Conservation (phyloP, 352 stramenopile species). For the Halophytophthora polymorphica region DNA sequence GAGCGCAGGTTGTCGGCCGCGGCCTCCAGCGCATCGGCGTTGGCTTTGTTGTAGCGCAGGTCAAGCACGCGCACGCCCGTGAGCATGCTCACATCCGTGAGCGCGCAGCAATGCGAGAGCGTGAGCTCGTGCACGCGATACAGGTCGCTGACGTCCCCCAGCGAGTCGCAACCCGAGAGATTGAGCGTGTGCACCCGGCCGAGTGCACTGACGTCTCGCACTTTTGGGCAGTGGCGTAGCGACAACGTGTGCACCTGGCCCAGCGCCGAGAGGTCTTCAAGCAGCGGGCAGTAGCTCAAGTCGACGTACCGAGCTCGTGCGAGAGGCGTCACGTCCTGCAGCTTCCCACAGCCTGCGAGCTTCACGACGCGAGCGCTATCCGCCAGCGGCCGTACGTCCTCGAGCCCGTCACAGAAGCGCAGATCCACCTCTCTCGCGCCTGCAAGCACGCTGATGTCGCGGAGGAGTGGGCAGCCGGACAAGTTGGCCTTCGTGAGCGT, state of each 20-base stretch:
- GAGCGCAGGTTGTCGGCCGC: slow-evolving; percentile 23
- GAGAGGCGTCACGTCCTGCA: slow-evolving; percentile 48
- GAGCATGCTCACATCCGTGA: slow-evolving; percentile 55
- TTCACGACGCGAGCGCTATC: slow-evolving; percentile 42
- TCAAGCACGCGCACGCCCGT: slow-evolving; percentile 52
- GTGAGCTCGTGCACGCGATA: slow-evolving; percentile 53
- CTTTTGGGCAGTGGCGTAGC: slow-evolving; percentile 50
- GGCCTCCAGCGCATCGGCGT: slow-evolving; percentile 15
- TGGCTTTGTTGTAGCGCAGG: slow-evolving; percentile 53
- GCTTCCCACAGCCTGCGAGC: slow-evolving; percentile 46
- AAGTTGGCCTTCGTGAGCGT: slow-evolving; percentile 39
- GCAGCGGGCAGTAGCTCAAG: slow-evolving; percentile 56
- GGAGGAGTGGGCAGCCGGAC: slow-evolving; percentile 49
- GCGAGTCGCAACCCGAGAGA: slow-evolving; percentile 46
- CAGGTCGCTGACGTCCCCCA: slow-evolving; percentile 47
- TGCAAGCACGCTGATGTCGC: slow-evolving; percentile 38
- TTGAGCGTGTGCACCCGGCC: slow-evolving; percentile 48
- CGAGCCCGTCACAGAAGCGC: slow-evolving; percentile 62
- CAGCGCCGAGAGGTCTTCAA: slow-evolving; percentile 50
- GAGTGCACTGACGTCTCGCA: slow-evolving; percentile 49
- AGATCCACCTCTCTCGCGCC: slow-evolving; percentile 45
- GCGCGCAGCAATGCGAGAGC: slow-evolving; percentile 49
- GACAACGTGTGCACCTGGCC: slow-evolving; percentile 50
- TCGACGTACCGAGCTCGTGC: slow-evolving; percentile 50
- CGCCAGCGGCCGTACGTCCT: slow-evolving; percentile 36